These are phyloP conservation scores for Aaosphaeria arxii DNA, from an alignment of 2,329 filamentous ascomycete genomes.

Conservation along the genomic window DNA sequence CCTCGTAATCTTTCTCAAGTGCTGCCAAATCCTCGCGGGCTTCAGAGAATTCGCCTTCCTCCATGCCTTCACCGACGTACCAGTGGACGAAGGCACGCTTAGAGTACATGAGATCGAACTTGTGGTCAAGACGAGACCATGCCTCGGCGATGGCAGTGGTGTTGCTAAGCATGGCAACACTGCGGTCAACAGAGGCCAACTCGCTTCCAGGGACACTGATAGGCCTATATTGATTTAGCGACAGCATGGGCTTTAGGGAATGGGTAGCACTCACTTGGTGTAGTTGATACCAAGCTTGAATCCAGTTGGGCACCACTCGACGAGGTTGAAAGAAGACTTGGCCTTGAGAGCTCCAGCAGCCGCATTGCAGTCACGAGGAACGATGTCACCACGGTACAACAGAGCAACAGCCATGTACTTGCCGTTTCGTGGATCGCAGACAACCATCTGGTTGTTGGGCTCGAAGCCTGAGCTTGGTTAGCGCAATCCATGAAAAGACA, in stretches of 20 bases:
- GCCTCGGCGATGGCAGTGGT: conserved; percentile 72
- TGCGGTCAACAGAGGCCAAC: conserved; percentile 94
- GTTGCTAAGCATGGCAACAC: conserved; percentile 79
- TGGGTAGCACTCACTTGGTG: conserved; percentile 45
- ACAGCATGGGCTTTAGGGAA: not conserved
- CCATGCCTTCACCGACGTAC: conserved; percentile 89
- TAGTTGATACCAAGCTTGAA: conserved; percentile 77
- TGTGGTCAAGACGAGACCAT: conserved; percentile 70
- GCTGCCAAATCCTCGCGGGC: conserved; percentile 83
- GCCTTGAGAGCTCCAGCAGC: conserved; percentile 67
- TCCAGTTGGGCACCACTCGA: conserved; percentile 73
- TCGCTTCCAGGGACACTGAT: conserved; percentile 95
- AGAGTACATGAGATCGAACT: conserved; percentile 77
- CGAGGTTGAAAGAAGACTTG: conserved; percentile 69
- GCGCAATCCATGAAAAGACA: not conserved
- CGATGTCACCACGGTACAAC: conserved; percentile 69
- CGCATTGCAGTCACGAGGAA: conserved; percentile 66
- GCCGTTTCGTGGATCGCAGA: conserved; percentile 70
- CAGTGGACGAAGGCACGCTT: conserved; percentile 75
- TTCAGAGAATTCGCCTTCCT: conserved; percentile 87
- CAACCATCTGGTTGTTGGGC: conserved; percentile 77
- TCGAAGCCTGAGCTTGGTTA: conserved; percentile 58
- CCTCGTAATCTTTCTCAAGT: conserved; percentile 79
- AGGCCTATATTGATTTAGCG: conserved; percentile 60
- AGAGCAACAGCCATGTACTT: conserved; percentile 76